Evolutionary conservation across 345 rosid genomes (phyloP).

Genomic region (Psidium friedrichsthalianum): DNA sequence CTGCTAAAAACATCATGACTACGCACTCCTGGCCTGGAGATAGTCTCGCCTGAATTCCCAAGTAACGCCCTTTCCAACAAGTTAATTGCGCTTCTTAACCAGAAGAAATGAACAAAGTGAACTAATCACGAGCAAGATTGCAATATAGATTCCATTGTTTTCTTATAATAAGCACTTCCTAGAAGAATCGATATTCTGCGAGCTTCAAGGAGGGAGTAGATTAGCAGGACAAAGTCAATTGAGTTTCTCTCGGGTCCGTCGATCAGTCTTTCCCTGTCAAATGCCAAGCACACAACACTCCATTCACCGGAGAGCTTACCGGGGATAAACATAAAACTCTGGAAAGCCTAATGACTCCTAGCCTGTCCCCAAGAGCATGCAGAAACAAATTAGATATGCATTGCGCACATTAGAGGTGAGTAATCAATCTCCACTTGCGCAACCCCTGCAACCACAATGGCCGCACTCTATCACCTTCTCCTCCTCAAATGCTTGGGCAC

Average conservation of each 20-base stretch:
- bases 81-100: neutral
- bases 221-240: neutral
- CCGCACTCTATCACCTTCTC: conserved; percentile 79
- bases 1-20: neutral
- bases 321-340: neutral
- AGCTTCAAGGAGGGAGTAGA: neutral
- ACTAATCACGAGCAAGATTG: neutral
- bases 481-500: conserved; percentile 75
- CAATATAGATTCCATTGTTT: neutral
- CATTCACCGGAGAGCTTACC: neutral
- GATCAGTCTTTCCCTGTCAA: neutral
- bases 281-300: neutral
- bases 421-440: conserved; percentile 66
- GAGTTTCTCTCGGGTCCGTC: neutral
- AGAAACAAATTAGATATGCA: neutral
- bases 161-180: neutral
- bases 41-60: neutral
- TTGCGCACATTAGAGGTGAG: neutral
- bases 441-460: conserved; percentile 78
- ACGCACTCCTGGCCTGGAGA: neutral
- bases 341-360: neutral
- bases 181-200: neutral
- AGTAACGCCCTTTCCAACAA: neutral
- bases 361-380: neutral
- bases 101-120: neutral